A percentile compares a stretch with the other conserved stretches of the same genome.
Conservation (phyloP, 2,329 filamentous ascomycete species). For the Hymenoscyphus occultus region DNA sequence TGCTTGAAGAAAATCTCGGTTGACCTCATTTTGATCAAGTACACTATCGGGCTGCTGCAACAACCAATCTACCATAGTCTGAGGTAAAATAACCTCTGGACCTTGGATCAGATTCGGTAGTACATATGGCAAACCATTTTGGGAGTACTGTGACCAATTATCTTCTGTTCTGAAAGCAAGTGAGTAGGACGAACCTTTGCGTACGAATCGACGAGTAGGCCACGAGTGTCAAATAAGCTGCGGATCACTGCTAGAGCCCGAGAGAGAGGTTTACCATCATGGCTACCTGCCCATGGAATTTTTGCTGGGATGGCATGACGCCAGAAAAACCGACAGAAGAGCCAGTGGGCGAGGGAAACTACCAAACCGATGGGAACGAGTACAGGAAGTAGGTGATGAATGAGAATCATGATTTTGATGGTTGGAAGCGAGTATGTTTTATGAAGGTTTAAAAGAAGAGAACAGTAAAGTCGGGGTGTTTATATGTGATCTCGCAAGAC, state of each 20-base stretch:
- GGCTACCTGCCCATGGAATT: conserved; percentile 23
- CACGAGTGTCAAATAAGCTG: conserved; percentile 22
- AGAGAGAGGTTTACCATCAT: conserved; percentile 13
- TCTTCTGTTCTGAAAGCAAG: neutral
- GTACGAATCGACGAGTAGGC: conserved; percentile 25
- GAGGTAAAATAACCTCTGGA: conserved; percentile 44
- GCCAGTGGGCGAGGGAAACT: conserved; percentile 7
- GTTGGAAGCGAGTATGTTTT: neutral
- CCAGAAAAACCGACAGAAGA: conserved; percentile 22
- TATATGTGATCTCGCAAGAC: neutral
- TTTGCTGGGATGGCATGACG: conserved; percentile 13
- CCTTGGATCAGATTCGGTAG: conserved; percentile 42
- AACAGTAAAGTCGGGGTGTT: neutral
- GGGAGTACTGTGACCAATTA: conserved; percentile 39
- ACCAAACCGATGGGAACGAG: conserved; percentile 1
- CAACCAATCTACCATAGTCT: conserved; percentile 41
- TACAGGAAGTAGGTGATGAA: neutral
- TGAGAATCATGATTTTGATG: conserved; percentile 4
- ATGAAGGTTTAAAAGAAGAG: neutral
- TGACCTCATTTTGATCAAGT: conserved; percentile 38
- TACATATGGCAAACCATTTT: conserved; percentile 42
- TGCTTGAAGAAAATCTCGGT: conserved; percentile 41
- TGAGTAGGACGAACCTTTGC: conserved; percentile 20
- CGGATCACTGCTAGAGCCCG: conserved; percentile 19
- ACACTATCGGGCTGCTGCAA: conserved; percentile 41